Evolutionary conservation across 1,284 basidiomycete genomes (phyloP).

Genomic region (Cryptococcus sp.): DNA sequence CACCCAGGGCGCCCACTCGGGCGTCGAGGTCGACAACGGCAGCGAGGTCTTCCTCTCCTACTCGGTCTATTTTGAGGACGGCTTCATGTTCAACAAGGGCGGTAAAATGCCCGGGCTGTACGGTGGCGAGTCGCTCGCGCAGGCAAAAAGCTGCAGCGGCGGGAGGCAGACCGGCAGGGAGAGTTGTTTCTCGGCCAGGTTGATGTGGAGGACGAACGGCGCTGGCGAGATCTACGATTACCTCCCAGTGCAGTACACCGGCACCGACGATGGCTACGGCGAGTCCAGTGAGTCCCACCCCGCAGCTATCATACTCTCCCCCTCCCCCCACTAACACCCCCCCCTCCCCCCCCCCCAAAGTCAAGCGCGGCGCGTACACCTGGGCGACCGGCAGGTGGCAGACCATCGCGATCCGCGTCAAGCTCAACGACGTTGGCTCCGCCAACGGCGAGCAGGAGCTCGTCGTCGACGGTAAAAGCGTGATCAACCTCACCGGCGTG

Average conservation of each 20-base stretch:
- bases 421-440: slow-evolving; percentile 57
- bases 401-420: slow-evolving; percentile 60
- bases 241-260: slow-evolving; percentile 28
- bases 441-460: slow-evolving; percentile 57
- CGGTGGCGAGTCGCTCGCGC: slow-evolving; percentile 32
- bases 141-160: slow-evolving; percentile 47
- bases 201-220: slow-evolving; percentile 50
- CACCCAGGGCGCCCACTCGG: slow-evolving; percentile 26
- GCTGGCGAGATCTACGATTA: slow-evolving; percentile 48
- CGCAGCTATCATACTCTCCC: background rate
- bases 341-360: slow-evolving; percentile 42
- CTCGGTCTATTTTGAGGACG: slow-evolving; percentile 44
- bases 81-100: slow-evolving; percentile 49
- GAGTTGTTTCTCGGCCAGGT: slow-evolving; percentile 47
- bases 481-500: slow-evolving; percentile 57
- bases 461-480: slow-evolving; percentile 59
- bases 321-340: background rate
- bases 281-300: slow-evolving; percentile 38
- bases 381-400: slow-evolving; percentile 64
- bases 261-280: slow-evolving; percentile 41
- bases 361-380: slow-evolving; percentile 69
- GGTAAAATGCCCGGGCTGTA: slow-evolving; percentile 52
- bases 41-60: slow-evolving; percentile 46
- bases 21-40: slow-evolving; percentile 31
- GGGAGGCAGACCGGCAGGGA: slow-evolving; percentile 43